Percentiles rank a stretch among this genome's conserved stretches.
These are phyloP conservation scores for Jatropha multifida DNA, from an alignment of 441 rosid genomes.

Conservation along the genomic window DNA sequence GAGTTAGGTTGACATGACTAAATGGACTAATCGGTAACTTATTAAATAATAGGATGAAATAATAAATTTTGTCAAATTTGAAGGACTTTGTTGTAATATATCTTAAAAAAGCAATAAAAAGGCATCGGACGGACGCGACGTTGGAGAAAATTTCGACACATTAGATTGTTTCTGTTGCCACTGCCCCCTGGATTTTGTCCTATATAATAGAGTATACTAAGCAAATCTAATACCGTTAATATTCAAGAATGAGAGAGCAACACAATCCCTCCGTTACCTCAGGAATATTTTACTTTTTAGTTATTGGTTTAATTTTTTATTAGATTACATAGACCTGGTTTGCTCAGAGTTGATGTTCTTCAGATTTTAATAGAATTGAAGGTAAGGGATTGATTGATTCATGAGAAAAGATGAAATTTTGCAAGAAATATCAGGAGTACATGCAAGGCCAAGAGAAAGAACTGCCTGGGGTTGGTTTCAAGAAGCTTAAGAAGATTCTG, in stretches of 20 bases:
- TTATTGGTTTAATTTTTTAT: too few relatives aligned
- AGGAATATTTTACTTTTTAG: too few relatives aligned
- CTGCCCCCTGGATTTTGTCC: neutral
- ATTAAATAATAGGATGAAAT: too few relatives aligned
- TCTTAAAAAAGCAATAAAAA: too few relatives aligned
- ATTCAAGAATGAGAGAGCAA: neutral
- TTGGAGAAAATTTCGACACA: neutral
- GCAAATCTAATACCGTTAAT: too few relatives aligned
- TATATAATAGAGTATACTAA: neutral
- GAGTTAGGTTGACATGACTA: too few relatives aligned
- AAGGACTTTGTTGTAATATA: too few relatives aligned
- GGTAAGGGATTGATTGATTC: neutral
- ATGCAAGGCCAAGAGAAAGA: constrained; percentile 62
- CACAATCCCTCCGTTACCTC: neutral
- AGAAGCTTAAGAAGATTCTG: constrained; percentile 80
- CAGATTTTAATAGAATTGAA: neutral
- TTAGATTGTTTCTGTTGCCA: neutral
- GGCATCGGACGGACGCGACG: neutral
- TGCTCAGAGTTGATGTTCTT: too few relatives aligned
- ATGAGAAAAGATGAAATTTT: constrained; percentile 65
- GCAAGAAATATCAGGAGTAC: constrained; percentile 84
- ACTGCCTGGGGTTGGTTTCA: constrained; percentile 79
- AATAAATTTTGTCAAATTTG: too few relatives aligned
- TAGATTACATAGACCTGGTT: too few relatives aligned
- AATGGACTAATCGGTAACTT: too few relatives aligned